Evolutionary conservation across 164 flowering plant species (phyloP), one percentile per base, ranked within the genome.

Genomic region (Echeveria elegans): DNA sequence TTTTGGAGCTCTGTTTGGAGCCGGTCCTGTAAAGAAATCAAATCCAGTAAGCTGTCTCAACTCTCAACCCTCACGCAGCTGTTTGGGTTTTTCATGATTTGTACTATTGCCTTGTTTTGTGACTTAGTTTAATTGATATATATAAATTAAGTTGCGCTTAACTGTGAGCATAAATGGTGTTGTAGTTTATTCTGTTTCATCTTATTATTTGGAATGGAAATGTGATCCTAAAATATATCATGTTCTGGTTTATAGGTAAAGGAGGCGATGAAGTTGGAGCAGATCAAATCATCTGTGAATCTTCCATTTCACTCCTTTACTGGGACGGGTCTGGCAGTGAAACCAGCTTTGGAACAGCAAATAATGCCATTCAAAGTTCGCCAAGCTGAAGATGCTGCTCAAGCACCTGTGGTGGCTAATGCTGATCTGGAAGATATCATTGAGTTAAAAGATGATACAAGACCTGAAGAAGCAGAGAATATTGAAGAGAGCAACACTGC

Each of bases 1-100:
- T 73, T 87, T 94, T 75, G 96, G 97, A 52, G 85, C 93, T 64
- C 66, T 94, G 69, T 75, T 91, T 19, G 97, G 97, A 16, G 80
- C 59, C 62, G 68, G 88, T 26, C 66, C 76, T 11, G 50, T 80
- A 50, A 91, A 89, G 77, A 86, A 82, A 63, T 88, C 85, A 69
- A 69, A 75, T 58, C 76, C 67, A 69, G 60, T 37, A 47, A 18
- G 11, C 24, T 31, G 12, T 47, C 40, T 41, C 37, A 36, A 15
- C 9, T 47, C 40, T 41, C 37, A 36, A 15, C 9, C 34, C 53
- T 64, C 30, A 9, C 30, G 21, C 28, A 24, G 18, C 5, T 40
- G 16, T 45, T 66, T 48, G 12, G 14, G 30, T 12, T 21, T 34
- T 41, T 67, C 47, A 6, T 15, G 11, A 11, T 68, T 12, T 43